Conservation (phyloP, 257 asterid species). For the Jacaranda copaia region DNA sequence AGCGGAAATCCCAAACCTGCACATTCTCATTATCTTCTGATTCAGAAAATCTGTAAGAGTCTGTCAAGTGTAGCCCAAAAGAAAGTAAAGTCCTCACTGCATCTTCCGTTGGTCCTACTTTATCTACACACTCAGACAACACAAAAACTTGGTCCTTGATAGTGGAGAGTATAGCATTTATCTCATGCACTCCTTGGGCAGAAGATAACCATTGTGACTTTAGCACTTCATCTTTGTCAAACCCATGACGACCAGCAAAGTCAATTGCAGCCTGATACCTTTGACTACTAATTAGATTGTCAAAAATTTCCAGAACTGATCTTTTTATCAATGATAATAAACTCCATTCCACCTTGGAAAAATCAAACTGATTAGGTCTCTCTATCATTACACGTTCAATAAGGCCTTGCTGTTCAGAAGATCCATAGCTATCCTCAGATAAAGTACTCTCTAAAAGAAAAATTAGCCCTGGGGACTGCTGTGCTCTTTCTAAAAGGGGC, state of each 20-base stretch:
- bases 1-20: constrained; percentile 76
- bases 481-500: constrained; percentile 85
- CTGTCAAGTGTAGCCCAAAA: constrained; percentile 79
- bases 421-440: constrained; percentile 46
- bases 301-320: constrained; percentile 81
- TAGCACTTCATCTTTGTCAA: constrained; percentile 88
- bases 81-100: constrained; percentile 74
- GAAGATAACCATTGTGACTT: constrained; percentile 93
- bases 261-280: constrained; percentile 79
- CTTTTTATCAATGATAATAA: constrained; percentile 71
- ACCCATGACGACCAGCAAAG: constrained; percentile 79
- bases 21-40: constrained; percentile 56
- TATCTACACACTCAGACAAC: constrained; percentile 77
- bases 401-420: constrained; percentile 50
- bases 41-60: constrained; percentile 63
- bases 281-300: constrained; percentile 61
- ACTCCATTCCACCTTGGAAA: constrained; percentile 70
- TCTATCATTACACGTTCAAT: constrained; percentile 49
- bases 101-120: constrained; percentile 85
- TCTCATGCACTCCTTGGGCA: constrained; percentile 74
- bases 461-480: constrained; percentile 61
- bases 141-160: constrained; percentile 77
- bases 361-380: constrained; percentile 46
- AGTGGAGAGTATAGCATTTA: constrained; percentile 63
- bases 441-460: constrained; percentile 73